Base-by-base conservation (phyloP, 768 basidiomycete genomes). In the Tephrocybe sp. region DNA sequence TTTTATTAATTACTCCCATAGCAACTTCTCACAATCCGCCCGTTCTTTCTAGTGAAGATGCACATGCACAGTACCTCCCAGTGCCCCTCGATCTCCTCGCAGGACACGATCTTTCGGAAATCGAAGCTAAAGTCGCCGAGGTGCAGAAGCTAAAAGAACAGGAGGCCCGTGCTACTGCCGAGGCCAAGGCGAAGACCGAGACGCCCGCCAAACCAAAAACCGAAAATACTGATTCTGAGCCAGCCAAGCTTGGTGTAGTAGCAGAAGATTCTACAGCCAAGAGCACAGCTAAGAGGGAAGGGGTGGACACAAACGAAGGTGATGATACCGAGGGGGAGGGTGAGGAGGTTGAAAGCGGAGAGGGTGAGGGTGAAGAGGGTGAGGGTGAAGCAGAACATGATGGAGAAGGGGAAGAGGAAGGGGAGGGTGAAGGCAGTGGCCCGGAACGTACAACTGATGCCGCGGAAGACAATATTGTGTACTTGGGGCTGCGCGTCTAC, bases 401-500 rank as follows among this genome's bases (percentile, higher is more conserved):
- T 8, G 36, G 22, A 4, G n/a, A 45, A 11, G 37, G 16, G 2
- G 27, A 19, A 22, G 44, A 47, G 16, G 40, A 32, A 25, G 13
- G 11, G 30, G 37, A 39, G 5, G 34, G 31, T 2, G 46, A 32
- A 12, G 35, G 43, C 16, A 9, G n/a, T 25, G n/a, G 30, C 16
- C 32, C 22, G 11, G 35, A n/a, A n/a, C 21, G 7, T 5, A 7
- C 25, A 8, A 41, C 13, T 19, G 34, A 38, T 27, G 31, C 40
- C 25, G 16, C 21, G 34, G 59, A 61, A 3, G 54, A 54, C 11
- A 45, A 57, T 34, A 55, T 64, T 27, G 31, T 70, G 2, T 64
- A 67, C 38, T 52, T 74, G 8, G 72, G 72, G 2, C 49, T 73
- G 42, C 61, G 68, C 24, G 72, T 75, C 4, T 75, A 75, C 44